A percentile compares a stretch with the other conserved stretches of the same genome.
phyloP scores from a whole-genome alignment of 2,329 filamentous ascomycete genomes.

The Talaromyces sp. region DNA sequence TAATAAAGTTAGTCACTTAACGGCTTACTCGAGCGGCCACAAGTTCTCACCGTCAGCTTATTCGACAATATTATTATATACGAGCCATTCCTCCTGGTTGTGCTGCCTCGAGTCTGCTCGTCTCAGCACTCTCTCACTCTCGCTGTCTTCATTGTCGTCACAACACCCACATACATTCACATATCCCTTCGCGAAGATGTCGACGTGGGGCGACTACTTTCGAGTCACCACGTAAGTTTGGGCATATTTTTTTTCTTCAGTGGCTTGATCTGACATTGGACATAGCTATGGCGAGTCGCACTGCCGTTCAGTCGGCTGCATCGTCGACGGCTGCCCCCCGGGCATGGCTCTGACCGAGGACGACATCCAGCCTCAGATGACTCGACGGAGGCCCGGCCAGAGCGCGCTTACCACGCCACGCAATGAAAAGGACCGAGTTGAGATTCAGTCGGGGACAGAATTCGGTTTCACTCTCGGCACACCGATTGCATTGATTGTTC shows the following conservation, averaged over 20 bases:
- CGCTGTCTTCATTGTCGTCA: not conserved
- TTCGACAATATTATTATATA: not conserved
- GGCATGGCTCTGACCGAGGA: slow-evolving; percentile 77
- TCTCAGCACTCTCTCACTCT: not conserved
- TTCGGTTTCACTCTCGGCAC: slow-evolving; percentile 85
- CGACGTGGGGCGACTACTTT: slow-evolving; percentile 80
- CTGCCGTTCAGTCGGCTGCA: slow-evolving; percentile 88
- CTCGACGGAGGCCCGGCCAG: slow-evolving; percentile 81
- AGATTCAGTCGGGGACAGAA: slow-evolving; percentile 90
- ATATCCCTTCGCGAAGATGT: slow-evolving; percentile 51
- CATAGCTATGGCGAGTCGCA: slow-evolving; percentile 75
- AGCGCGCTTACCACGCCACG: slow-evolving; percentile 84
- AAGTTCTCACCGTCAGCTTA: slow-evolving; percentile 1
- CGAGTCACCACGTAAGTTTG: slow-evolving; percentile 69
- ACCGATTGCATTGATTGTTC: slow-evolving; percentile 79
- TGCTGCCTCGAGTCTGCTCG: not conserved
- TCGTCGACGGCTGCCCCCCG: slow-evolving; percentile 87
- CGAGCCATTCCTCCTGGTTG: not conserved
- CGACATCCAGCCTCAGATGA: slow-evolving; percentile 94
- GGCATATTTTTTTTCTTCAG: not conserved
- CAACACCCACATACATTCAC: not conserved
- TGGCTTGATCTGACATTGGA: not conserved
- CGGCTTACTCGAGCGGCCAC: not conserved
- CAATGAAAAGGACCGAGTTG: slow-evolving; percentile 84
- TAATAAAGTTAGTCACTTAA: not conserved